These are phyloP conservation scores for Thalassiosira hispida DNA, from an alignment of 352 stramenopile species.

Conservation along the genomic window DNA sequence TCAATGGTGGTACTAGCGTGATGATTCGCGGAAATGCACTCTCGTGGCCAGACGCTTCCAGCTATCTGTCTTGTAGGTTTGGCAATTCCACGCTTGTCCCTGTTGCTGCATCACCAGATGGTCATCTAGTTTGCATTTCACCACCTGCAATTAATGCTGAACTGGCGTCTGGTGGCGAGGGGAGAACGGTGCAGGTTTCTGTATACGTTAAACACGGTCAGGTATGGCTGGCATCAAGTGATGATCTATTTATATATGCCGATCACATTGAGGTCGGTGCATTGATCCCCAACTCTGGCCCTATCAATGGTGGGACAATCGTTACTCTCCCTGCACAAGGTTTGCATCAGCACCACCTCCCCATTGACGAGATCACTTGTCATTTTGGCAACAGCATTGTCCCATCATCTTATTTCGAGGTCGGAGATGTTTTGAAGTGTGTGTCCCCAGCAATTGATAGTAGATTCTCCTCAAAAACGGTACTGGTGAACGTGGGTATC, in stretches of 20 bases:
- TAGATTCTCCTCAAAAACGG: slow-evolving; percentile 16
- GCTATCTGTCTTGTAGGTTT: slow-evolving; percentile 60
- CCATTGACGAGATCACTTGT: slow-evolving; percentile 40
- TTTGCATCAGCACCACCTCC: slow-evolving; percentile 25
- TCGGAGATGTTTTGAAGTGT: slow-evolving; percentile 39
- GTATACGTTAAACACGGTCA: slow-evolving; percentile 50
- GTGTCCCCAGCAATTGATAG: slow-evolving; percentile 23
- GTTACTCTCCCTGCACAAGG: slow-evolving; percentile 37
- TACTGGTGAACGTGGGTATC: slow-evolving; percentile 55
- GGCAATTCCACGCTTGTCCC: slow-evolving; percentile 52
- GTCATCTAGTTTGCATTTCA: slow-evolving; percentile 46
- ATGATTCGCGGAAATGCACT: slow-evolving; percentile 35
- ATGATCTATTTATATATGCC: slow-evolving; percentile 52
- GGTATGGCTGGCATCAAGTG: slow-evolving; percentile 40
- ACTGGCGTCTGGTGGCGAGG: not conserved
- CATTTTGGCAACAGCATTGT: slow-evolving; percentile 56
- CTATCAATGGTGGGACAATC: slow-evolving; percentile 42
- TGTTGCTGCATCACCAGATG: slow-evolving; percentile 21
- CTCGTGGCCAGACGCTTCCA: slow-evolving; percentile 33
- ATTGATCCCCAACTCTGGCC: slow-evolving; percentile 52
- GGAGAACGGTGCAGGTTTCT: slow-evolving; percentile 31
- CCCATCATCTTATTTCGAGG: slow-evolving; percentile 15
- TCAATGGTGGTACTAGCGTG: slow-evolving; percentile 48
- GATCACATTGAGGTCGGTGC: slow-evolving; percentile 41
- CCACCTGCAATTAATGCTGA: slow-evolving; percentile 28